These are phyloP conservation scores for Trematosphaeria pertusa DNA, from an alignment of 2,329 filamentous ascomycete genomes.

Conservation along the genomic window DNA sequence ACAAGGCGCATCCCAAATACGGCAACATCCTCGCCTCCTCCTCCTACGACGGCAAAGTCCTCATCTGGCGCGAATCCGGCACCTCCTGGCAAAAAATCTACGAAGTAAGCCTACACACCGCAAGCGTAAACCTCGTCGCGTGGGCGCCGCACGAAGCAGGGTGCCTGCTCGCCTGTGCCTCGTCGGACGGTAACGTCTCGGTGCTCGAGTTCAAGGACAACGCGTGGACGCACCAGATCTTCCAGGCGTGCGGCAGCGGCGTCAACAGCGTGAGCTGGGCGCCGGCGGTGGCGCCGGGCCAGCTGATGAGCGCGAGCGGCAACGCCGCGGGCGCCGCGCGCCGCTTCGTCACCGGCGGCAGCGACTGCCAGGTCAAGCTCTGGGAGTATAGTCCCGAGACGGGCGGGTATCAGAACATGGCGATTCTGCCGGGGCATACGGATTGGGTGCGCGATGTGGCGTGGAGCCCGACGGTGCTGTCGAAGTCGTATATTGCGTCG, in stretches of 20 bases:
- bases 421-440: conserved; percentile 75
- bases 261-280: conserved; percentile 98
- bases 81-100: conserved; percentile 76
- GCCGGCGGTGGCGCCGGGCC: conserved; percentile 82
- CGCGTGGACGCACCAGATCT: conserved; percentile 86
- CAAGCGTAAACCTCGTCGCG: conserved; percentile 93
- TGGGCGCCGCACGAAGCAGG: conserved; percentile 98
- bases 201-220: conserved; percentile 98
- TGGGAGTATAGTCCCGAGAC: conserved; percentile 75
- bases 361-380: conserved; percentile 91
- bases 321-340: conserved; percentile 65
- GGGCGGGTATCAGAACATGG: conserved; percentile 59
- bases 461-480: conserved; percentile 93
- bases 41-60: conserved; percentile 95
- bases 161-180: conserved; percentile 92
- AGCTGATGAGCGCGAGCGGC: conserved; percentile 75
- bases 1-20: conserved; percentile 88
- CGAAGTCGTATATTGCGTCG: conserved; percentile 95
- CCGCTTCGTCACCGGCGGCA: conserved; percentile 92
- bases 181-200: conserved; percentile 89
- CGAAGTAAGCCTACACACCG: conserved; percentile 92
- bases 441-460: conserved; percentile 99
- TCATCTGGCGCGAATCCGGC: conserved; percentile 93
- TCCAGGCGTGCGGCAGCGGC: conserved; percentile 89
- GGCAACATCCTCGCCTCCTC: conserved; percentile 96